Base-by-base conservation (phyloP, 2,329 filamentous ascomycete species). In the Colletotrichum camelliae region DNA sequence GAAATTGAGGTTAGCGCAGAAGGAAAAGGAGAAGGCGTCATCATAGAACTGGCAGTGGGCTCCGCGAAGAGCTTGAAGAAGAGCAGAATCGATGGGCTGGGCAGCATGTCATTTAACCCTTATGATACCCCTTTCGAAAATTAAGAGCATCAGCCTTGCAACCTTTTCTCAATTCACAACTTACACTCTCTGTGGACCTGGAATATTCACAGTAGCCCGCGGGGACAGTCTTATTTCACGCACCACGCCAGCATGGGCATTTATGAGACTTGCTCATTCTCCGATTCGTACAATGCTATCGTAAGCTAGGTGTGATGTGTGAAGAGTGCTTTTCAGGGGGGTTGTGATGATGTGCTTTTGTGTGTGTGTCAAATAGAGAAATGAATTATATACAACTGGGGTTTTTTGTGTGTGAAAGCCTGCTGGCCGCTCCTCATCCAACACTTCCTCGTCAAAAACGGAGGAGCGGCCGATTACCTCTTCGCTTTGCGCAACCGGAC, bases 1-100 rank as follows among this genome's bases (percentile, higher is more conserved):
- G 85, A 92, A 90, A 83, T 82, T 89, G 80, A 90, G 86, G 81
- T 79, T 89, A 7, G 87, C 87, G n/a, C 80, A 86, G 27, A 84
- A 87, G 78, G 84, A 85, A 48, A 85, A 83, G 52, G 80, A 86
- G 29, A 84, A 87, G 78, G 84, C 85, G 29, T 84, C 83, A 31
- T 79, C 67, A 2, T 76, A 80, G 61, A 79, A 80, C 64, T 58
- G 15, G 55, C 24, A 58, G 2, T 21, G 55, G 15, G 21, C 33
- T 33, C 15, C n/a, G n/a, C 1, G 12, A 35, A 6, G 4, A 16
- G 24, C 33, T 62, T 33, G n/a, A 43, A 27, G 35, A 12, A 37
- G 21, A 65, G 37, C 29, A 39, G 58, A 66, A 10, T n/a, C 13
- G 52, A n/a, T 39, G 60, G 29, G 61, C 52, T 60, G 70, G 58